Conservation (phyloP, 495 filamentous ascomycete species). For the Friedmanniomyces simplex region DNA sequence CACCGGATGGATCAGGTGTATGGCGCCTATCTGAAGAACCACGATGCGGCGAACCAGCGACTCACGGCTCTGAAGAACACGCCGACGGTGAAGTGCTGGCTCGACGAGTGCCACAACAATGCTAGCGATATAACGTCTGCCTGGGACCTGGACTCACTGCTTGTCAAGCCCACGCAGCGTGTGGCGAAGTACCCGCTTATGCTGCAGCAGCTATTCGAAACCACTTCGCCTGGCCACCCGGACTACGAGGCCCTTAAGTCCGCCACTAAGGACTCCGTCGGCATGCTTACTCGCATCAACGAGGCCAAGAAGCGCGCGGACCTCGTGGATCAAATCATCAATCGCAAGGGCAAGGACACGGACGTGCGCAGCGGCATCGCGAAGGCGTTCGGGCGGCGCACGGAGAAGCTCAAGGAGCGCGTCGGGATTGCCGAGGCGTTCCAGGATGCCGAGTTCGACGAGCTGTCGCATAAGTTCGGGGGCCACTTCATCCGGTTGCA, state of each 20-base stretch:
- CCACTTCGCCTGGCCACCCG: slow-evolving; percentile 71
- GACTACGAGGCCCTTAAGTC: slow-evolving; percentile 57
- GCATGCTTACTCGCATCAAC: slow-evolving; percentile 75
- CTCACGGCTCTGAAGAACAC: slow-evolving; percentile 62
- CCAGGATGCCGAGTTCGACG: slow-evolving; percentile 70
- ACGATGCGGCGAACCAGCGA: slow-evolving; percentile 71
- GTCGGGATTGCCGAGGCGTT: slow-evolving; percentile 53
- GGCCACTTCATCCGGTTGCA: slow-evolving; percentile 82
- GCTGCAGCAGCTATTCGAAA: slow-evolving; percentile 62
- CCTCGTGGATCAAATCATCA: slow-evolving; percentile 75
- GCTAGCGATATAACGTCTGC: slow-evolving; percentile 81
- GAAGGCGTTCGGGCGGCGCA: slow-evolving; percentile 76
- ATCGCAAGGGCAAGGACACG: slow-evolving; percentile 78
- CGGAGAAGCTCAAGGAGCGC: slow-evolving; percentile 65
- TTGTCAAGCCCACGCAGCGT: slow-evolving; percentile 92
- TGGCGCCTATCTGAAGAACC: slow-evolving; percentile 74
- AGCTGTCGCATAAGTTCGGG: slow-evolving; percentile 66
- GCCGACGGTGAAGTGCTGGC: slow-evolving; percentile 72
- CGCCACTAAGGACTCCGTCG: slow-evolving; percentile 54
- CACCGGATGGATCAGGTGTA: slow-evolving; percentile 74
- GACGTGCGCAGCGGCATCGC: slow-evolving; percentile 72
- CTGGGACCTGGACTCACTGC: slow-evolving; percentile 85
- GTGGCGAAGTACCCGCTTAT: slow-evolving; percentile 86
- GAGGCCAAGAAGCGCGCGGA: slow-evolving; percentile 85
- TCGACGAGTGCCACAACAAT: slow-evolving; percentile 78